Evolutionary conservation across 2,329 filamentous ascomycete species (phyloP).

Genomic region (Ambrosiella cleistominuta): DNA sequence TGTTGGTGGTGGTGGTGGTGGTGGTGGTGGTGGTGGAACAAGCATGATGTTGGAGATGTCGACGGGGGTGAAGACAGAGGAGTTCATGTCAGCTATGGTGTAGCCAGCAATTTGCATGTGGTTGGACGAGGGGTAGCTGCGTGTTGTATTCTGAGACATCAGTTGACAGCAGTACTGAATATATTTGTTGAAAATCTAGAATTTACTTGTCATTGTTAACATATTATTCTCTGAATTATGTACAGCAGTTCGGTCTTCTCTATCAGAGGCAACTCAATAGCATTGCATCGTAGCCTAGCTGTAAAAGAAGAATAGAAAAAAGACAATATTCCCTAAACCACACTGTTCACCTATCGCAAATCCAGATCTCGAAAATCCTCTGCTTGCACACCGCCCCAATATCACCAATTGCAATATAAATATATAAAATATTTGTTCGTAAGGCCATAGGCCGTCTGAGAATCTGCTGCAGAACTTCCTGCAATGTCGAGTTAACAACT

Average conservation of each 20-base stretch:
- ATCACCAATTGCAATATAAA: not conserved
- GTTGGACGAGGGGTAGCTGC: not conserved
- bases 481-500: not conserved
- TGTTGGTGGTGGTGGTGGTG: not conserved
- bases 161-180: not conserved
- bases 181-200: not conserved
- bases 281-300: too few relatives aligned
- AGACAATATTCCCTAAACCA: too few relatives aligned
- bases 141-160: not conserved
- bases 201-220: not conserved
- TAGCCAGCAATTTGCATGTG: not conserved
- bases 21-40: not conserved
- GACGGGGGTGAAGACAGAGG: not conserved
- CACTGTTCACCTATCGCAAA: too few relatives aligned
- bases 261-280: too few relatives aligned
- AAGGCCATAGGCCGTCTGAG: not conserved
- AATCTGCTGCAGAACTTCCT: not conserved
- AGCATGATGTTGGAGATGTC: not conserved
- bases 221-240: too few relatives aligned
- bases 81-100: not conserved
- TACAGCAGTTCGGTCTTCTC: too few relatives aligned
- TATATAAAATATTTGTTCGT: not conserved
- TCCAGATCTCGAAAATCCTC: not conserved
- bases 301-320: too few relatives aligned
- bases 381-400: not conserved